These are phyloP conservation scores for Cyclotella baltica DNA, from an alignment of 108 stramenopile genomes.

Conservation along the genomic window DNA sequence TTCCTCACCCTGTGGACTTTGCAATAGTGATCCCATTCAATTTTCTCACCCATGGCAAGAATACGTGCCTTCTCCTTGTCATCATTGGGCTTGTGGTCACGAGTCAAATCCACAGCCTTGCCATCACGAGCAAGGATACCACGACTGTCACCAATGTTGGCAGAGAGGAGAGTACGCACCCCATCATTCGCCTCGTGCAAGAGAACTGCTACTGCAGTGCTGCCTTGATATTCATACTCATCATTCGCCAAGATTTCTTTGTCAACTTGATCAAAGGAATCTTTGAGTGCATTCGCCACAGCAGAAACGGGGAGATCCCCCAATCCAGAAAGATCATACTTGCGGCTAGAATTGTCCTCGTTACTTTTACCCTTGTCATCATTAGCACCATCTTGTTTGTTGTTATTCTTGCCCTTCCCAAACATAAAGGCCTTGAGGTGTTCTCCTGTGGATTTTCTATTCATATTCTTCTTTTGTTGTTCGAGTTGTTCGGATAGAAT, in stretches of 20 bases:
- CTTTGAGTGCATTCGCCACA: conserved; percentile 67
- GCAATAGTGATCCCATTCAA: conserved; percentile 64
- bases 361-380: conserved; percentile 4
- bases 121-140: conserved; percentile 82
- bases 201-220: conserved; percentile 93
- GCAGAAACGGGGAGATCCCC: conserved; percentile 61
- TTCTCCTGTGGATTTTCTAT: conserved; percentile 17
- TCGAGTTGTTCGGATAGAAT: conserved; percentile 56
- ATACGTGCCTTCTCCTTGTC: conserved; percentile 68
- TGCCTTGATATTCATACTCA: conserved; percentile 84
- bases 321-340: conserved; percentile 31
- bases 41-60: conserved; percentile 65
- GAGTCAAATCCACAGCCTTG: conserved; percentile 71
- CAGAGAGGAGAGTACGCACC: conserved; percentile 81
- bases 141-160: conserved; percentile 97
- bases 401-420: conserved; percentile 42
- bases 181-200: conserved; percentile 77
- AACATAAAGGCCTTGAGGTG: conserved; percentile 51
- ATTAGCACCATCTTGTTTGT: conserved; percentile 32
- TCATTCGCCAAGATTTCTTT: conserved; percentile 65
- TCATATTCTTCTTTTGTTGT: conserved; percentile 36
- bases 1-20: conserved; percentile 73
- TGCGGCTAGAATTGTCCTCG: conserved; percentile 20
- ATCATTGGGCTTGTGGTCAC: conserved; percentile 84
- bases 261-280: conserved; percentile 73